These are phyloP conservation scores for Blastobotrys petasosporus DNA, from an alignment of 1,139 yeast genomes.

Conservation along the genomic window DNA sequence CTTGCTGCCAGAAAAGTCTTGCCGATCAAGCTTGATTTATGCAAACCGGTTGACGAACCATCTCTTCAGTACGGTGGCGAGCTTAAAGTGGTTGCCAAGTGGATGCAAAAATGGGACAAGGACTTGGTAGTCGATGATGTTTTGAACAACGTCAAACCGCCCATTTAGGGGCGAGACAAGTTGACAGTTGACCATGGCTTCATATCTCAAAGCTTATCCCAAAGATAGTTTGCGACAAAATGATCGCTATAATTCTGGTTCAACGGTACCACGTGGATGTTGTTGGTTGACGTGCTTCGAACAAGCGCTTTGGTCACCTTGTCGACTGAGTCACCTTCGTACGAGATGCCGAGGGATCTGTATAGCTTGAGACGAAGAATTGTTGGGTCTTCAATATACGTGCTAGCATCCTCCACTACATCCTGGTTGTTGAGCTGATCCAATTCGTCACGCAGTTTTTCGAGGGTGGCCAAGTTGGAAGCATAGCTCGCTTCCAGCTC, in stretches of 20 bases:
- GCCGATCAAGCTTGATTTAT: conserved; percentile 41
- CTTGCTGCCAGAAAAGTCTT: conserved; percentile 43
- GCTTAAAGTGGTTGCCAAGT: conserved; percentile 35
- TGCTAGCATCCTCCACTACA: conserved; percentile 26
- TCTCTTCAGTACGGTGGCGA: conserved; percentile 51
- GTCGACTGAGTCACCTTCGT: conserved; percentile 30
- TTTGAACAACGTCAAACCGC: conserved; percentile 43
- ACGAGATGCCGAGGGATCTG: conserved; percentile 35
- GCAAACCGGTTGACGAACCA: conserved; percentile 43
- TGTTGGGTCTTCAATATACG: conserved; percentile 33
- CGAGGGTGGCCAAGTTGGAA: conserved; percentile 41
- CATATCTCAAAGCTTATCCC: conserved; percentile 49
- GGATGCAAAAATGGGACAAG: conserved; percentile 41
- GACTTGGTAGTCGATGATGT: conserved; percentile 47
- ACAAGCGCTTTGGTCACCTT: conserved; percentile 43
- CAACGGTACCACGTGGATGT: conserved; percentile 47
- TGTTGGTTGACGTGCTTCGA: conserved; percentile 44
- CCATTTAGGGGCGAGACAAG: conserved; percentile 29
- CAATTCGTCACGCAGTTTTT: conserved; percentile 40
- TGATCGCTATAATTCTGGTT: conserved; percentile 57
- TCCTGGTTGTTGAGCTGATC: conserved; percentile 34
- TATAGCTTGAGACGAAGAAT: conserved; percentile 37
- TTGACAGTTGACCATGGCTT: neutral
- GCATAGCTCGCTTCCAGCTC: conserved; percentile 51
- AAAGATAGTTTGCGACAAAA: conserved; percentile 61